A percentile compares a stretch with the other conserved stretches of the same genome.
phyloP scores from a whole-genome alignment of 2,329 filamentous ascomycete genomes.

The Trichoderma sp. region DNA sequence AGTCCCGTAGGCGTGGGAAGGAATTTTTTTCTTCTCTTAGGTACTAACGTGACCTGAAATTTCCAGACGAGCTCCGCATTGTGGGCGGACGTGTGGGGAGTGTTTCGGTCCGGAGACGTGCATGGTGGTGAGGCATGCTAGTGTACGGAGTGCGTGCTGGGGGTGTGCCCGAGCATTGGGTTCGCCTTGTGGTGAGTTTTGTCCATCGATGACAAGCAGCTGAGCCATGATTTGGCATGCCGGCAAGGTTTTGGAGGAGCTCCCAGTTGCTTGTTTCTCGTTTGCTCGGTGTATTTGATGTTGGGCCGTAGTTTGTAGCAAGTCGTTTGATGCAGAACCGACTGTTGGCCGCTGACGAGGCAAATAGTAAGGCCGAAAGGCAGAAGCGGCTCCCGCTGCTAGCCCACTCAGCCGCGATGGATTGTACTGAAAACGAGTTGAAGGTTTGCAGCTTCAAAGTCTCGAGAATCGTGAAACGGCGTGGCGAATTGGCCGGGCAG shows the following conservation, averaged over 20 bases:
- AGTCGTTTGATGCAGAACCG: not conserved
- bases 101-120: constrained; percentile 23
- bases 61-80: constrained; percentile 13
- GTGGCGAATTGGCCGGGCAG: not conserved
- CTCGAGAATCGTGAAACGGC: not conserved
- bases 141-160: not conserved
- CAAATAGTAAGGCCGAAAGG: constrained; percentile 11
- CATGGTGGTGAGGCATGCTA: constrained; percentile 19
- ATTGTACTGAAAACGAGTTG: not conserved
- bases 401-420: not conserved
- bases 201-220: not conserved
- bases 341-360: constrained; percentile 5
- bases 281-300: not conserved
- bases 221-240: not conserved
- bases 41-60: constrained; percentile 14
- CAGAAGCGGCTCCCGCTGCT: not conserved
- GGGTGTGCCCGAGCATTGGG: constrained; percentile 17
- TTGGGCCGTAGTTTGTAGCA: not conserved
- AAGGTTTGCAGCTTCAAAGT: not conserved
- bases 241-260: not conserved
- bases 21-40: not conserved
- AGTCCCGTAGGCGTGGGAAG: not conserved
- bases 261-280: not conserved
- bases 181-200: constrained; percentile 1
- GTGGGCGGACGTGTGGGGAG: constrained; percentile 8